Evolutionary conservation across 1,139 yeast genomes (phyloP), one percentile per base, ranked within the genome.

Genomic region (Saccharomycopsis phalli): DNA sequence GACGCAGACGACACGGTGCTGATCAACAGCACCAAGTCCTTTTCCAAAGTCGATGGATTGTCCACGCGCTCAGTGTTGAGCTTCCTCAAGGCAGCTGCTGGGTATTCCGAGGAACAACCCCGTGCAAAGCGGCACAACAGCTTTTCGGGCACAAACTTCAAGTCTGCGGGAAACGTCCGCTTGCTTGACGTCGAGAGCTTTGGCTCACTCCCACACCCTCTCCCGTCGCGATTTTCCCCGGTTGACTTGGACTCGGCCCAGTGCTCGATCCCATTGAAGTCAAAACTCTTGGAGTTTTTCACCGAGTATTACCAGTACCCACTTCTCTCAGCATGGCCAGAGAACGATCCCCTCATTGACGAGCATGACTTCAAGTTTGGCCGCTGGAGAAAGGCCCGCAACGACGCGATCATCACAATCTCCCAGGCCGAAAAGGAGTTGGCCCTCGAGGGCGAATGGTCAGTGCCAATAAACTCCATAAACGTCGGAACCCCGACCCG

Each of bases 271-370:
- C 88, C 94, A 0, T 60, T 79, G 19, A 67, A 69, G 13, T 81
- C 94, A 17, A 79, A 80, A 3, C 88, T 91, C 55, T 78, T 88
- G 50, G 94, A 84, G 44, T 91, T 87, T 65, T 76, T 91, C 51
- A 76, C 88, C 49, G 98, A 91, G 56, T 88, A 87, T 55, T 91
- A 88, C 62, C 95, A 88, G 54, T 97, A 88, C 55, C 97, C 99
- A 0, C 97, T 91, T 56, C 82, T 91, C 81, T 77, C 86, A 14
- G 78, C 76, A 48, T 74, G 76, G 44, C 97, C 91, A 53, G 66
- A 77, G 16, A 97, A 91, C 51, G 95, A 88, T 55, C 94, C 95
- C 0, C 18, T 40, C 14, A 43, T 95, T 44, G 76, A 80, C 47
- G 91, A 86, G 48, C 84, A 86, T 53, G 76, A 83, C 27, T 80